Evolutionary conservation across 2,329 filamentous ascomycete species (phyloP), one percentile per base, ranked within the genome.

Genomic region (Thielaviopsis ethacetica): DNA sequence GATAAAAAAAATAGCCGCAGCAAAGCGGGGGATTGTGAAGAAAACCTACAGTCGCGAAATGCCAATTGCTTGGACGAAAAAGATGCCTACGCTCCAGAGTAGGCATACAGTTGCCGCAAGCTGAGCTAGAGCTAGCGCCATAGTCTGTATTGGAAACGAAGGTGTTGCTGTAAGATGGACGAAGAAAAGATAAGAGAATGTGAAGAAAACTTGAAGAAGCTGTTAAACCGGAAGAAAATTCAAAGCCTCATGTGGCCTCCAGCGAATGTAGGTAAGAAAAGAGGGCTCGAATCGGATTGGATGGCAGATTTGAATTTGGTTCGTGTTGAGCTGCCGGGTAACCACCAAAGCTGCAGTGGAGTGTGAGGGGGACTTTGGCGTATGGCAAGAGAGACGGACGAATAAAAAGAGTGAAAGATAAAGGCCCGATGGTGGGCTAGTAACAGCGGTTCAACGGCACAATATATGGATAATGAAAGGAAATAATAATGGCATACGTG

Each of bases 1-100:
- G 38, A 44, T 17, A n/a, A 26, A 44, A 54, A 44, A 22, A 13
- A 47, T 22, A 24, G 54, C 30, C 52, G 26, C 5, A 54, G 22
- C 5, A 54, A 41, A 54, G 22, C 9, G 19, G 19, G 19, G 21
- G 5, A 17, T n/a, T 22, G 19, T 30, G 9, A 34, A 19, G 21
- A 30, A 30, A 53, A 64, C 75, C 63, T 69, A 83, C 82, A 84
- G 72, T 64, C 81, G 73, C 59, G 70, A 73, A 60, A 78, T 75
- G 59, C 82, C 82, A 57, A 84, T 74, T 34, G 65, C 65, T 64
- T 84, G 78, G 27, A 84, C 77, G 5, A 75, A 49, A 49, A 80
- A 65, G 26, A 85, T 72, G 38, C 75, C 65, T 57, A 69, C 67
- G 65, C 73, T 76, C 79, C 82, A 84, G 62, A 74, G 65, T 47